Conservation (phyloP, 352 stramenopile species). For the Pythium scleroteichum region DNA sequence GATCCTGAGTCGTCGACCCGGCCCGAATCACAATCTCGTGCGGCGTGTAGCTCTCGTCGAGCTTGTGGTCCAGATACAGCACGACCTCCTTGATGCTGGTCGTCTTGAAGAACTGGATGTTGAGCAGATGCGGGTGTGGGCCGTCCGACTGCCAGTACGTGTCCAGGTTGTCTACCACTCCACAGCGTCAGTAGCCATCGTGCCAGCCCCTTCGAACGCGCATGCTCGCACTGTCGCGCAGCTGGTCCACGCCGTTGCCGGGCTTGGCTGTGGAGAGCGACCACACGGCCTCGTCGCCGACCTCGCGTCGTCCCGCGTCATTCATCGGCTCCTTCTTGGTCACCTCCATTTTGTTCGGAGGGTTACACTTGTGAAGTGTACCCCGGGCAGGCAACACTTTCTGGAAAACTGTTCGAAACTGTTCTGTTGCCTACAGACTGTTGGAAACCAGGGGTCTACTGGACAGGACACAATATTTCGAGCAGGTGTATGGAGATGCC, state of each 20-base stretch:
- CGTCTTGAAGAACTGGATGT: constrained; percentile 97
- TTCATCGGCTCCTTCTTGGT: constrained; percentile 1
- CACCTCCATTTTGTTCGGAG: constrained; percentile 14
- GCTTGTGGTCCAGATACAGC: constrained; percentile 97
- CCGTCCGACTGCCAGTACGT: constrained; percentile 98
- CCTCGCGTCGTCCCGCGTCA: constrained; percentile 46
- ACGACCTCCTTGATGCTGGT: constrained; percentile 93
- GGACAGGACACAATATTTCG: constrained; percentile 35
- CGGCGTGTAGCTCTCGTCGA: constrained; percentile 98
- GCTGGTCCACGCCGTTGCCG: constrained; percentile 97
- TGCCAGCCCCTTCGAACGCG: background rate
- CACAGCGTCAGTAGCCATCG: background rate
- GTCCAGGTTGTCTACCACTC: constrained; percentile 86
- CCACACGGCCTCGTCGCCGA: constrained; percentile 92
- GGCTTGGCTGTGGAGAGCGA: constrained; percentile 96
- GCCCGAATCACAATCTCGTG: constrained; percentile 93
- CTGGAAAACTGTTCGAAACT: background rate
- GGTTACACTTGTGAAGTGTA: background rate
- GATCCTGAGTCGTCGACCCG: constrained; percentile 95
- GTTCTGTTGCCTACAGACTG: no score
- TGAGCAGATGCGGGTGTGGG: constrained; percentile 96
- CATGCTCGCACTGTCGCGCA: constrained; percentile 87
- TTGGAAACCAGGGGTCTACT: constrained; percentile 20
- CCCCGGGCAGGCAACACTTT: no score
- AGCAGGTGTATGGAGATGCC: constrained; percentile 24